Evolutionary conservation across 2,329 filamentous ascomycete species (phyloP).

Genomic region (Xylariales sp.): DNA sequence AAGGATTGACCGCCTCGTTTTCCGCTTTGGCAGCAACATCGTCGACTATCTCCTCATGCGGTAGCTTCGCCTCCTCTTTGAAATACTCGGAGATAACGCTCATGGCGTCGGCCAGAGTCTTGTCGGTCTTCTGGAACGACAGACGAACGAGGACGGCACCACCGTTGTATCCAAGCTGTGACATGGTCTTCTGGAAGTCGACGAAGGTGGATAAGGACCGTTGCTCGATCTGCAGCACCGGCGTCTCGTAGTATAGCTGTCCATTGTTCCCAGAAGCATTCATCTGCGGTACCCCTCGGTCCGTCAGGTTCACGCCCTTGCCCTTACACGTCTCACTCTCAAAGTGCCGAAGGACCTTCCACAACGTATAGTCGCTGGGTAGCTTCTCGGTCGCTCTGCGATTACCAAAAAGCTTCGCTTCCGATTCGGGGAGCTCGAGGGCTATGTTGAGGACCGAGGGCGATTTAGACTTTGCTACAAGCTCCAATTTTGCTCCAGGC

Average conservation of each 20-base stretch:
- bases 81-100: conserved; percentile 74
- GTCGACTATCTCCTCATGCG: conserved; percentile 9
- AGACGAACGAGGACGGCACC: conserved; percentile 77
- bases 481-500: conserved; percentile 85
- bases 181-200: conserved; percentile 84
- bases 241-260: conserved; percentile 82
- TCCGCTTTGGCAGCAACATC: conserved; percentile 7
- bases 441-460: conserved; percentile 83
- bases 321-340: conserved; percentile 66
- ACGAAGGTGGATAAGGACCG: conserved; percentile 70
- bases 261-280: conserved; percentile 52
- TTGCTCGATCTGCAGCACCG: conserved; percentile 78
- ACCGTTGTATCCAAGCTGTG: conserved; percentile 80
- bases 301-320: conserved; percentile 73
- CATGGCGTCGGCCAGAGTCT: conserved; percentile 82
- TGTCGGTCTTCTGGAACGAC: conserved; percentile 69
- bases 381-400: conserved; percentile 77
- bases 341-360: conserved; percentile 85
- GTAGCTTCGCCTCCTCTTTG: conserved; percentile 39
- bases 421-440: conserved; percentile 74
- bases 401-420: conserved; percentile 55
- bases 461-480: conserved; percentile 81
- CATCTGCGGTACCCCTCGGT: conserved; percentile 66
- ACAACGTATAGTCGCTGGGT: conserved; percentile 80
- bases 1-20: conserved; percentile 7